A percentile compares a stretch with the other conserved stretches of the same genome.
Conservation (phyloP, 2,329 filamentous ascomycete species). For the Colletotrichum tanaceti region DNA sequence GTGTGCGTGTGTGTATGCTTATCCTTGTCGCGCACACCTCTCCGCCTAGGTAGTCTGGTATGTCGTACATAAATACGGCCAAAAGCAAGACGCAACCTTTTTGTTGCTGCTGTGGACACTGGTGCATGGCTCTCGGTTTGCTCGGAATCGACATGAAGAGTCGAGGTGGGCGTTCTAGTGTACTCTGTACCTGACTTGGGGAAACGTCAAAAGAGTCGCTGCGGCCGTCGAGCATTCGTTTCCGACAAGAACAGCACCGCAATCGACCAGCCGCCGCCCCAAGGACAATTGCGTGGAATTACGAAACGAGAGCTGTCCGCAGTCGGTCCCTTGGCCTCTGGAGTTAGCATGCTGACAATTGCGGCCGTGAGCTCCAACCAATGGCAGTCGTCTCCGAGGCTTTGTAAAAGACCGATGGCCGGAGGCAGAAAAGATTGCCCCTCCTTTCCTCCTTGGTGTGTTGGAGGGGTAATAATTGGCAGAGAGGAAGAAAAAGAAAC, state of each 20-base stretch:
- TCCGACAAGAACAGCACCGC: background rate
- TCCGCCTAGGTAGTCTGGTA: no score
- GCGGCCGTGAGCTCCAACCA: slow-evolving; percentile 10
- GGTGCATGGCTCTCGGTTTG: slow-evolving; percentile 21
- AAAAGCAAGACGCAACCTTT: no score
- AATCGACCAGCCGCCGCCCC: background rate
- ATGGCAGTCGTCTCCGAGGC: slow-evolving; percentile 19
- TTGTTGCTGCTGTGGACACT: no score
- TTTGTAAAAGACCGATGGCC: slow-evolving; percentile 30
- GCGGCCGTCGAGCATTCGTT: background rate
- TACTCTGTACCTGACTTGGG: background rate
- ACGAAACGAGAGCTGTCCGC: slow-evolving; percentile 30
- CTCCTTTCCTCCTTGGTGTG: background rate
- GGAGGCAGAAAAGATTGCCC: slow-evolving; percentile 19
- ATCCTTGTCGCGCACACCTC: background rate
- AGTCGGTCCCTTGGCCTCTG: slow-evolving; percentile 19
- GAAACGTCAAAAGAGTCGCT: background rate
- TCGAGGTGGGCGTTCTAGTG: background rate
- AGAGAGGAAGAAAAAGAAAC: slow-evolving; percentile 13
- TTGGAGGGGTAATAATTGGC: slow-evolving; percentile 17
- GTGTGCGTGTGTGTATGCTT: background rate
- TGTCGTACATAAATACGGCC: no score
- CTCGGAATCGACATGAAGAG: slow-evolving; percentile 18
- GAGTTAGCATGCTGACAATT: slow-evolving; percentile 23
- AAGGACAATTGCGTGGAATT: slow-evolving; percentile 10